Conservation (phyloP, 148 eudicot genomes). For the Bassia scoparia region DNA sequence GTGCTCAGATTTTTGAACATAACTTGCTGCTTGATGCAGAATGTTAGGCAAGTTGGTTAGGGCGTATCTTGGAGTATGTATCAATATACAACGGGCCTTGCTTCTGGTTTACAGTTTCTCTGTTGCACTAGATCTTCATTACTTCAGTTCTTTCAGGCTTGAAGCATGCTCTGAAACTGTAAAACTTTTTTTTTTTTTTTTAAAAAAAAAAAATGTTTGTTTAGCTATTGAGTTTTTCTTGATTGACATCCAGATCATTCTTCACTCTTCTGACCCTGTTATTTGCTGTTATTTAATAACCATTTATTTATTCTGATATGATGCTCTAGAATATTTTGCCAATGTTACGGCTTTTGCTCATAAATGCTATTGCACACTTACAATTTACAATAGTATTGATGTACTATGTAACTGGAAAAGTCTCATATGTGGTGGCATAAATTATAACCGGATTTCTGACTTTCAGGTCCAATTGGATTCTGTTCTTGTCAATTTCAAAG, state of each 20-base stretch:
- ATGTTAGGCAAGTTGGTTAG: constrained; percentile 76
- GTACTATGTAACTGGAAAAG: neutral
- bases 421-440: neutral
- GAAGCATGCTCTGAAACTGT: constrained; percentile 79
- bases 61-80: constrained; percentile 78
- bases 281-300: neutral
- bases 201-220: no score
- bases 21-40: constrained; percentile 51
- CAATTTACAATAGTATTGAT: neutral
- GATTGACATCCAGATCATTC: neutral
- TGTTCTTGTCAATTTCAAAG: constrained; percentile 56
- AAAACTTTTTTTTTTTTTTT: constrained; percentile 20
- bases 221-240: constrained; percentile 7
- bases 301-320: neutral
- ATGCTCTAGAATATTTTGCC: neutral
- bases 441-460: constrained; percentile 18
- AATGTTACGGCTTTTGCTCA: neutral
- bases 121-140: constrained; percentile 62
- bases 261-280: neutral
- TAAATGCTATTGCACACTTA: neutral
- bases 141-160: constrained; percentile 57
- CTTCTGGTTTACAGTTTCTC: constrained; percentile 81
- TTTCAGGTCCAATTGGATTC: constrained; percentile 74
- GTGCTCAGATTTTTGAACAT: constrained; percentile 11
- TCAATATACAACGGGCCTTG: constrained; percentile 70